These are phyloP conservation scores for Dalbergia oliveri DNA, from an alignment of 306 rosid genomes.

Conservation along the genomic window DNA sequence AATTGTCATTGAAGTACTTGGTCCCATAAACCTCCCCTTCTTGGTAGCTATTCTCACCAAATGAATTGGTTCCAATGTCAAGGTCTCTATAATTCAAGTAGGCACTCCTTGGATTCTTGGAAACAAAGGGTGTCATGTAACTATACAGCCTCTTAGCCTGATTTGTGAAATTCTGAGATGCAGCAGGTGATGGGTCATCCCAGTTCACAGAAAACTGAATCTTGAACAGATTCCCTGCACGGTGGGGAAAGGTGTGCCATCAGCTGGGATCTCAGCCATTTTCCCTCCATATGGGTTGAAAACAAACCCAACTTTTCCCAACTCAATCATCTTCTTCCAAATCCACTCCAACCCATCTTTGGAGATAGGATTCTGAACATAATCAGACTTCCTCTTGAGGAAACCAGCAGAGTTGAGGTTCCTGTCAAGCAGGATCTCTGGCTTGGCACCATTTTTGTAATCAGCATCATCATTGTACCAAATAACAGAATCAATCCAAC, in stretches of 20 bases:
- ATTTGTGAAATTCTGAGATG: slow-evolving; percentile 21
- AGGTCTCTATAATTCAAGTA: slow-evolving; percentile 74
- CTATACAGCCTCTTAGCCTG: slow-evolving; percentile 57
- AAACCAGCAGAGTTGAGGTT: slow-evolving; percentile 39
- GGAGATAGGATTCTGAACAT: slow-evolving; percentile 50
- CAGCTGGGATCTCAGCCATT: slow-evolving; percentile 51
- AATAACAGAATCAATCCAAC: slow-evolving; percentile 57
- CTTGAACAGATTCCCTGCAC: slow-evolving; percentile 73
- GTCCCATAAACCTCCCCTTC: slow-evolving; percentile 70
- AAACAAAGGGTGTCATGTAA: slow-evolving; percentile 81
- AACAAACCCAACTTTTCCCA: slow-evolving; percentile 52
- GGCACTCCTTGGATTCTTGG: slow-evolving; percentile 62
- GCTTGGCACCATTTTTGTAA: slow-evolving; percentile 36
- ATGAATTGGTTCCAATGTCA: slow-evolving; percentile 68
- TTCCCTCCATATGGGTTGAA: slow-evolving; percentile 61
- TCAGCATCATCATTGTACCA: slow-evolving; percentile 42
- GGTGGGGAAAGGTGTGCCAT: slow-evolving; percentile 81
- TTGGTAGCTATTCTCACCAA: slow-evolving; percentile 50
- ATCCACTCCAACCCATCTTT: slow-evolving; percentile 44
- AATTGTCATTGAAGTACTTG: slow-evolving; percentile 70
- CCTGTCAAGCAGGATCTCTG: slow-evolving; percentile 45
- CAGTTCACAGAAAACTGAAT: slow-evolving; percentile 74
- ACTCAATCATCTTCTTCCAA: slow-evolving; percentile 51
- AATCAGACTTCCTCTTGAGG: slow-evolving; percentile 57
- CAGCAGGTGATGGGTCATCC: slow-evolving; percentile 52